Conservation (phyloP, 352 stramenopile species). For the Aphanomyces astaci region DNA sequence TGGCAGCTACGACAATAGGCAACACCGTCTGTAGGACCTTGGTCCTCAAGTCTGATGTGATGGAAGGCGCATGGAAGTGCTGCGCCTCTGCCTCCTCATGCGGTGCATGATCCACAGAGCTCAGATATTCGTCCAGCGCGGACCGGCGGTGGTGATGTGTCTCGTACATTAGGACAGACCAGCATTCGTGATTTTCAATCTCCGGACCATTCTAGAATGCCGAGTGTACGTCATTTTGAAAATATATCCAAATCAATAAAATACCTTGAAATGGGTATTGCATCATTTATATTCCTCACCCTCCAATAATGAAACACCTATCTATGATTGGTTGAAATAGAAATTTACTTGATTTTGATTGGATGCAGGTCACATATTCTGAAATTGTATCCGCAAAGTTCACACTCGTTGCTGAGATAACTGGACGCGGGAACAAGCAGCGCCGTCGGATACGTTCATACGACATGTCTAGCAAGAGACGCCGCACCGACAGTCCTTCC, state of each 20-base stretch:
- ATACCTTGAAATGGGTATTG: neutral
- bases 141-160: neutral
- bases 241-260: neutral
- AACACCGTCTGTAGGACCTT: neutral
- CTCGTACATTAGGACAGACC: neutral
- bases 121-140: constrained; percentile 14
- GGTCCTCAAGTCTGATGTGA: neutral
- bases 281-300: neutral
- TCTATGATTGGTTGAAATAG: constrained; percentile 3
- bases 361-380: too few relatives aligned
- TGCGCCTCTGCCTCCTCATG: neutral
- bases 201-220: neutral
- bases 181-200: neutral
- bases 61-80: neutral
- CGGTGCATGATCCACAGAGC: neutral
- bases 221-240: neutral
- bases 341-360: too few relatives aligned
- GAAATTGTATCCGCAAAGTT: neutral
- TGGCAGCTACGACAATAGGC: neutral
- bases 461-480: constrained; percentile 1
- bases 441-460: neutral
- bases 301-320: neutral
- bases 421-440: constrained; percentile 1
- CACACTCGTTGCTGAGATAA: neutral
- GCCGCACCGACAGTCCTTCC: neutral